Evolutionary conservation across 371 early-diverging fungal genomes (phyloP), one percentile per base, ranked within the genome.

Genomic region (Parasitella parasitica): DNA sequence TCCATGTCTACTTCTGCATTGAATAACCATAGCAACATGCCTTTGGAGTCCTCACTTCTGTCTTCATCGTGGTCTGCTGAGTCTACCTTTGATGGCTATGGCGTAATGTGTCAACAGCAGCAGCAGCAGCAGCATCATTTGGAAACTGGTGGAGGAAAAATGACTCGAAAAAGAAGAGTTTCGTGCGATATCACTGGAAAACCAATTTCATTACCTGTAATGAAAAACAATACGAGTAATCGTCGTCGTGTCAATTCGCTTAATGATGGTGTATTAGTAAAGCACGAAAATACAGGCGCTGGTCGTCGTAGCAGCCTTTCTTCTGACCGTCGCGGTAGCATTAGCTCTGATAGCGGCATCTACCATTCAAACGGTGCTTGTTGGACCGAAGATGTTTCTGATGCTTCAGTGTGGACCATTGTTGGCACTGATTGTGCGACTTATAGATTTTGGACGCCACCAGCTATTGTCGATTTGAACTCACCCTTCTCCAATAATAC

Each of bases 391-490:
- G 93, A 94, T 72, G 93, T 93, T 22, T 89, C 90, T 3, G 95
- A 94, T 78, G 84, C 85, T 2, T 86, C 92, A 0, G 91, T 94
- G 1, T 94, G 94, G 94, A 94, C 94, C 4, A 89, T 93, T 67
- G 94, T 93, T 12, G 92, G 93, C 41, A 91, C 93, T 0, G 88
- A 91, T 59, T 89, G 86, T 48, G 87, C 88, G 9, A 85, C 81
- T 24, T 91, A 90, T 62, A 86, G 85, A 59, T 90, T 91, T 57
- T 86, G 81, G 72, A 82, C 85, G 15, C 86, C 89, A 12, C 53
- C 62, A 12, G 18, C 59, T 6, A 48, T 53, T 2, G 30, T 39
- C 12, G 50, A 54, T 13, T 35, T 59, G 35, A 59, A 49, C 22
- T 53, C 63, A 2, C 64, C 69, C 0, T 54, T 62, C 27, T 8